Evolutionary conservation across 371 early-diverging fungal genomes (phyloP).

Genomic region (Syncephalastrum racemosum): DNA sequence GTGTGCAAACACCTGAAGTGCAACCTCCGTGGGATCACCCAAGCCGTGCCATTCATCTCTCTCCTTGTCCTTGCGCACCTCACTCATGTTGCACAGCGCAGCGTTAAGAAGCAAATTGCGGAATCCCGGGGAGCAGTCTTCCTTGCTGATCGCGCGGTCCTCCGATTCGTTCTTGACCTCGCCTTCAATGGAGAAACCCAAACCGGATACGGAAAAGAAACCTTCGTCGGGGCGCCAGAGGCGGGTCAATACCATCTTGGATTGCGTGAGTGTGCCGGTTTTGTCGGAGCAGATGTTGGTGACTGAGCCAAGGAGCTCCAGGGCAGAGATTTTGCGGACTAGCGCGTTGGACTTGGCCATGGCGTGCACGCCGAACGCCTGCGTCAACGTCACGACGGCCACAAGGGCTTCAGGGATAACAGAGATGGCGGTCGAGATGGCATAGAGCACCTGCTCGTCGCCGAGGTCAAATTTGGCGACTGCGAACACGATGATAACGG

Average conservation of each 20-base stretch:
- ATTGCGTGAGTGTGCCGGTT: slow-evolving; percentile 94
- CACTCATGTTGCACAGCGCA: slow-evolving; percentile 77
- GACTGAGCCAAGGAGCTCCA: slow-evolving; percentile 90
- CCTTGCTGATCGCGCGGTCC: slow-evolving; percentile 17
- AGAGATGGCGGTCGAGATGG: slow-evolving; percentile 86
- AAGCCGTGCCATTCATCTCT: slow-evolving; percentile 67
- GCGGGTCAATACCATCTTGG: slow-evolving; percentile 83
- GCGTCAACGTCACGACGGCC: slow-evolving; percentile 87
- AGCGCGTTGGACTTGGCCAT: slow-evolving; percentile 86
- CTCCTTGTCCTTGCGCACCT: slow-evolving; percentile 59
- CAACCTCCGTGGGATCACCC: slow-evolving; percentile 86
- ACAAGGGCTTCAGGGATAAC: slow-evolving; percentile 96
- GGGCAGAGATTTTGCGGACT: slow-evolving; percentile 84
- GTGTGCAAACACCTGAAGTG: slow-evolving; percentile 77
- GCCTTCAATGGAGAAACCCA: slow-evolving; percentile 53
- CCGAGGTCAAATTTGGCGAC: slow-evolving; percentile 55
- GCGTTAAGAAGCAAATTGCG: slow-evolving; percentile 49
- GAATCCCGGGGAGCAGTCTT: slow-evolving; percentile 39
- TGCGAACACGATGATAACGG: slow-evolving; percentile 61
- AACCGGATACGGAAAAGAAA: slow-evolving; percentile 60
- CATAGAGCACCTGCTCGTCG: slow-evolving; percentile 68
- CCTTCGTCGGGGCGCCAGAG: slow-evolving; percentile 73
- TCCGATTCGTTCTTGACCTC: slow-evolving; percentile 33
- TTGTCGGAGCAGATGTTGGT: slow-evolving; percentile 95
- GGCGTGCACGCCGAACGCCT: slow-evolving; percentile 87